Evolutionary conservation across 2,329 filamentous ascomycete genomes (phyloP), one percentile per base, ranked within the genome.

Genomic region (Ceratocystis cacaofunesta): DNA sequence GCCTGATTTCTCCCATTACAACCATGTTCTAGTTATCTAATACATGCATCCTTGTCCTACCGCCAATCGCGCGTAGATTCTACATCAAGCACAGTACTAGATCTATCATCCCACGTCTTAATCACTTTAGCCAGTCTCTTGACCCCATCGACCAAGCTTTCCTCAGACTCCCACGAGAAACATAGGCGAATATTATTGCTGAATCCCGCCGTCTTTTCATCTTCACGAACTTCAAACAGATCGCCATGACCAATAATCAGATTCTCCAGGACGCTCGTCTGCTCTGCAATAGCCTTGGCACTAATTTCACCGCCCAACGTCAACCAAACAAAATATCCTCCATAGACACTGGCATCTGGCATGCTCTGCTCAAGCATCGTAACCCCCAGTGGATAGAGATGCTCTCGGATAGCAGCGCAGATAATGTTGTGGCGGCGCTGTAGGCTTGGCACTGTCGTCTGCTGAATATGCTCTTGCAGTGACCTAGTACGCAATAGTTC

Each of bases 281-380:
- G 77, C 69, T 79, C 75, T 5, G 82, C 82, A 41, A 90, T 76
- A 6, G 80, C 78, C 41, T 75, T 84, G 7, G 79, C 77, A 64
- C 87, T 75, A 2, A 77, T 57, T 65, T 68, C 73, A 1, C 73
- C 68, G 0, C 86, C 85, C 3, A 95, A 74, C 1, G 78, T 79
- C 30, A 95, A 74, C 90, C 90, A 96, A 61, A 95, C 77, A 73
- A 95, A 96, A 73, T 92, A 96, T 0, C 91, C 91, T 0, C 91
- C 91, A 36, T 86, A 87, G 2, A 86, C 73, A 2, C 76, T 72
- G 43, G 77, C 74, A 65, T 76, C 73, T 1, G 73, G 70, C 65
- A 80, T 74, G 15, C 70, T 74, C 19, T 71, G 69, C 69, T 76
- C 73, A 32, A 73, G 71, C 43, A 78, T 72, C 32, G 63, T 32